A percentile compares a stretch with the other conserved stretches of the same genome.
phyloP scores from a whole-genome alignment of 1,284 basidiomycete species.

The Puccinia novopanici region DNA sequence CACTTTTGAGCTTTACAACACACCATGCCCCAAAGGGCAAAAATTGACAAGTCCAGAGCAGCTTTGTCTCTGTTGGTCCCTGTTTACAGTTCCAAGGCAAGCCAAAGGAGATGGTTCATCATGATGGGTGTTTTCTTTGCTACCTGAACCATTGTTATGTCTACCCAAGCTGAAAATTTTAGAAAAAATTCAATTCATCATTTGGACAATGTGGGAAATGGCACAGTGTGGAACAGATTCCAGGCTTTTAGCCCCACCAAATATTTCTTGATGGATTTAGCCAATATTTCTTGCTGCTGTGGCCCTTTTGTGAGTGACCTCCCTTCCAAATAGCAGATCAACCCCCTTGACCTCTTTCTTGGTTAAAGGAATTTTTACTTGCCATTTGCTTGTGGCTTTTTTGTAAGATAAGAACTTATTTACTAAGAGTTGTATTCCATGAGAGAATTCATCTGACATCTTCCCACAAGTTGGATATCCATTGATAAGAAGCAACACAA shows the following conservation, averaged over 20 bases:
- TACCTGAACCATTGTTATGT: not conserved
- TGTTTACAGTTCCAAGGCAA: not conserved
- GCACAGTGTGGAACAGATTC: not conserved
- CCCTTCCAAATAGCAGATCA: too few species aligned
- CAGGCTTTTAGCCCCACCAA: not conserved
- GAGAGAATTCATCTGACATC: too few species aligned
- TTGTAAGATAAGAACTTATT: too few species aligned
- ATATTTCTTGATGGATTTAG: not conserved
- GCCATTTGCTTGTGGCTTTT: too few species aligned
- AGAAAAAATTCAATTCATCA: not conserved
- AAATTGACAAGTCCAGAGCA: not conserved
- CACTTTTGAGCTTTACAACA: too few species aligned
- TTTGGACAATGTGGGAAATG: not conserved
- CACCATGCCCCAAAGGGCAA: conserved; percentile 14
- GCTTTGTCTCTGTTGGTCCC: not conserved
- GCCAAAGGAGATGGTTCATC: not conserved
- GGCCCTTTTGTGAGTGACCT: too few species aligned
- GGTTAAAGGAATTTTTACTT: too few species aligned
- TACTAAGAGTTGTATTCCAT: too few species aligned
- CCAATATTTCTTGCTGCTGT: too few species aligned
- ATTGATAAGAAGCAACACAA: too few species aligned
- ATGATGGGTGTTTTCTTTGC: not conserved
- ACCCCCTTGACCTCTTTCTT: too few species aligned
- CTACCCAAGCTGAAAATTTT: not conserved
- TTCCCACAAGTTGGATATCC: too few species aligned